Evolutionary conservation across 1,284 basidiomycete genomes (phyloP), one percentile per base, ranked within the genome.

Genomic region (Fomitopsis palustris): DNA sequence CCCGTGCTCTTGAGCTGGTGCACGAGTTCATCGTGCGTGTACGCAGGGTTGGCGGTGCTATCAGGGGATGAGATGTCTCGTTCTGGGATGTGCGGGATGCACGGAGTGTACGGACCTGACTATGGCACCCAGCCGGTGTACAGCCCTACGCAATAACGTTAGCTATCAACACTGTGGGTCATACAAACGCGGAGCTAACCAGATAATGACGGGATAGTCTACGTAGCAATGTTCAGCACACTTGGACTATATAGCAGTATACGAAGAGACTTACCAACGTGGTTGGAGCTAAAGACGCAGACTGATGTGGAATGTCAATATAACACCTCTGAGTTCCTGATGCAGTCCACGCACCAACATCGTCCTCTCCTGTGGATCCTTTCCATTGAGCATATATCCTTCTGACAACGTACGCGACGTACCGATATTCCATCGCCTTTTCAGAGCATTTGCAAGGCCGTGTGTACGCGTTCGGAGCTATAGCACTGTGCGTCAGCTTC

Each of bases 161-260:
- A 90, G 72, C 47, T 23, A 29, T 3, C 14, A n/a, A n/a, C n/a
- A 27, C 12, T n/a, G 16, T 16, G 21, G 16, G 9, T 8, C 6
- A 7, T 7, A 7, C n/a, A 17, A 5, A 19, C 31, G 19, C 81
- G 91, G 10, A 19, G 42, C 66, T 43, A 56, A 70, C 70, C 92
- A 95, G 17, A 93, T 75, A 2, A 78, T 77, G 10, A 85, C 76
- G 0, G 85, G 83, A 62, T 92, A 94, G 69, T 92, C 90, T 89
- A 54, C 19, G n/a, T 19, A n/a, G 19, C 4, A 17, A 29, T 19
- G 25, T 29, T 54, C n/a, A 42, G 29, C 37, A 17, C n/a, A n/a
- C n/a, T n/a, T 25, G 33, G 4, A 25, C 25, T 23, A 25, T 8
- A 29, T 17, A 42, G 25, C 3, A 45, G 31, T 9, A 12, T 12